Evolutionary conservation across 192 early-diverging fungal species (phyloP), one percentile per base, ranked within the genome.

Genomic region (Umbelopsis vinacea): DNA sequence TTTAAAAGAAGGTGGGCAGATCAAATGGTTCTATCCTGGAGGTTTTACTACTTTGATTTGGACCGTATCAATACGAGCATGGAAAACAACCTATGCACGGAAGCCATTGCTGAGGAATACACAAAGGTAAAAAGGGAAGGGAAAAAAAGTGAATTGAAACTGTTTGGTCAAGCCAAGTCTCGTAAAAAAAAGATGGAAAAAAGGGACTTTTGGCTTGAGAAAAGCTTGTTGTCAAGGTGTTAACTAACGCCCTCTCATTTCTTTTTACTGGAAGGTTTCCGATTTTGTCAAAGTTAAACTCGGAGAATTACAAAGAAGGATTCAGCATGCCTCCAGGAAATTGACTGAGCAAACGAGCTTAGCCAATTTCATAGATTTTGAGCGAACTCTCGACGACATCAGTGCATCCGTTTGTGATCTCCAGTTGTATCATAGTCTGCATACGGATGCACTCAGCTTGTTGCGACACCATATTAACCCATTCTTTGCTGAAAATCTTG

Each of bases 221-320:
- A 29, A 10, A 29, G 29, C 5, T 15, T n/a, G 48, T 17, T 21
- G n/a, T 50, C n/a, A 0, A 50, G 3, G 48, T 29, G 57, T 63
- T 63, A 22, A 11, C 57, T 35, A 37, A 37, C 33, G 33, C 17
- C 26, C 26, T 17, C 11, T 29, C 11, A 3, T 63, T 37, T 11
- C 7, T 12, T 24, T 54, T 54, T 54, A 22, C 53, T 54, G 26
- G 26, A 19, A 63, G 57, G 57, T 63, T 29, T 63, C 57, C 57
- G 57, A 63, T 9, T 63, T 63, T 63, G 26, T 63, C 57, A 63
- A 38, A 63, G 57, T 63, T 12, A 63, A 63, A 19, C 57, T 63
- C 57, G 57, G 57, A 63, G 57, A 63, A 63, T 63, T 63, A 63
- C 57, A 63, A 35, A 63, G 57, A 35, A 22, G 57, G 17, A 63